These are phyloP conservation scores for Punica granatum DNA, from an alignment of 345 rosid species.

Conservation along the genomic window DNA sequence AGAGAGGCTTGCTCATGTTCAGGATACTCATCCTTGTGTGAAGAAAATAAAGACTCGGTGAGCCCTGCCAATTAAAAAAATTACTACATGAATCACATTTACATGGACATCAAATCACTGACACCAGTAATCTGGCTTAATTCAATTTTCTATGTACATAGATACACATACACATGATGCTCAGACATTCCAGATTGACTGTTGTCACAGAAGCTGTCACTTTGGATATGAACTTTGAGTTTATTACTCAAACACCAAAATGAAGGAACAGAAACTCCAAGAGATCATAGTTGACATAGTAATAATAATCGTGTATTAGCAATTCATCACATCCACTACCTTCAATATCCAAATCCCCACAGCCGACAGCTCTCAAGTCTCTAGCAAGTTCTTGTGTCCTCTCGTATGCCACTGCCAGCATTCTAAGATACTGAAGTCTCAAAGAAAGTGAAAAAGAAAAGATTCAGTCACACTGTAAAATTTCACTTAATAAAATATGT, in stretches of 20 bases:
- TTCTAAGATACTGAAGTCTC: constrained; percentile 87
- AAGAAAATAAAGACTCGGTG: constrained; percentile 84
- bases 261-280: not conserved
- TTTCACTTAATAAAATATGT: too few species aligned
- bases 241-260: not conserved
- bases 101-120: not conserved
- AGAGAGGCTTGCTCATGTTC: constrained; percentile 94
- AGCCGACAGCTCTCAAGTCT: constrained; percentile 88
- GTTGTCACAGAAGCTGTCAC: not conserved
- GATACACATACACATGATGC: not conserved
- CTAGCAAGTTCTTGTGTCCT: constrained; percentile 96
- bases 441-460: constrained; percentile 21
- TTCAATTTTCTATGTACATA: not conserved
- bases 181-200: not conserved
- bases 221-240: not conserved
- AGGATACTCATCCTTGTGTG: constrained; percentile 94
- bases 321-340: constrained; percentile 36
- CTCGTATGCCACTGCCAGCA: constrained; percentile 95
- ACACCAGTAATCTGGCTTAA: not conserved
- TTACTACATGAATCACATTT: not conserved
- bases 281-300: not conserved
- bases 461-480: constrained; percentile 37
- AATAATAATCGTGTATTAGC: not conserved
- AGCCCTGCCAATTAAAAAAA: constrained; percentile 47
- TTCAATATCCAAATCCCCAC: constrained; percentile 96